Evolutionary conservation across 352 stramenopile genomes (phyloP).

Genomic region (Globisporangium nunn): DNA sequence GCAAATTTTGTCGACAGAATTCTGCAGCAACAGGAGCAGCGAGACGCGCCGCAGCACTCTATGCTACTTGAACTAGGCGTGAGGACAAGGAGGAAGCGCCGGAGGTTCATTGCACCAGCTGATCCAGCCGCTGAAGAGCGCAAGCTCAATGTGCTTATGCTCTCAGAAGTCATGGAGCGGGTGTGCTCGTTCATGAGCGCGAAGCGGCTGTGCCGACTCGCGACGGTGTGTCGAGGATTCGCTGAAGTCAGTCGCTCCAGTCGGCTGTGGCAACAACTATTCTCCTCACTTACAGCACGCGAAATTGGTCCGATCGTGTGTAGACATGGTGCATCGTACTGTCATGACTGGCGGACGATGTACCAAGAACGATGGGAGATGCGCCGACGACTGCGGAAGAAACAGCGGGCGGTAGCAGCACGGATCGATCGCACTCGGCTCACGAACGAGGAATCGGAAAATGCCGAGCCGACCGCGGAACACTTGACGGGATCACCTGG

Average conservation of each 20-base stretch:
- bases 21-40: neutral
- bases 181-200: slow-evolving; percentile 68
- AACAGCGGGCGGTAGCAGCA: slow-evolving; percentile 2
- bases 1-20: slow-evolving; percentile 6
- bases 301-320: slow-evolving; percentile 16
- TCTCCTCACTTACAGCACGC: slow-evolving; percentile 13
- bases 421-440: slow-evolving; percentile 1
- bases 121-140: slow-evolving; percentile 30
- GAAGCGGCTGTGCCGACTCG: slow-evolving; percentile 56
- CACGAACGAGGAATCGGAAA: neutral
- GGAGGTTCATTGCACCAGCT: neutral
- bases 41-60: neutral
- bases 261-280: slow-evolving; percentile 39
- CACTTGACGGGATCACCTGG: neutral
- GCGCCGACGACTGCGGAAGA: slow-evolving; percentile 2
- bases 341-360: slow-evolving; percentile 18
- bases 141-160: slow-evolving; percentile 40
- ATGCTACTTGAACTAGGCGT: neutral
- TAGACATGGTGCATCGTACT: slow-evolving; percentile 20
- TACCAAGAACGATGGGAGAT: slow-evolving; percentile 11
- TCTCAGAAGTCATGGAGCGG: slow-evolving; percentile 59
- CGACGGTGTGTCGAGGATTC: slow-evolving; percentile 44
- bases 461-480: neutral
- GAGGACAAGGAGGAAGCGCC: slow-evolving; percentile 6
- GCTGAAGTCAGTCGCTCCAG: slow-evolving; percentile 23